Base-by-base conservation (phyloP, 306 rosid species). In the Mimosa pudica region DNA sequence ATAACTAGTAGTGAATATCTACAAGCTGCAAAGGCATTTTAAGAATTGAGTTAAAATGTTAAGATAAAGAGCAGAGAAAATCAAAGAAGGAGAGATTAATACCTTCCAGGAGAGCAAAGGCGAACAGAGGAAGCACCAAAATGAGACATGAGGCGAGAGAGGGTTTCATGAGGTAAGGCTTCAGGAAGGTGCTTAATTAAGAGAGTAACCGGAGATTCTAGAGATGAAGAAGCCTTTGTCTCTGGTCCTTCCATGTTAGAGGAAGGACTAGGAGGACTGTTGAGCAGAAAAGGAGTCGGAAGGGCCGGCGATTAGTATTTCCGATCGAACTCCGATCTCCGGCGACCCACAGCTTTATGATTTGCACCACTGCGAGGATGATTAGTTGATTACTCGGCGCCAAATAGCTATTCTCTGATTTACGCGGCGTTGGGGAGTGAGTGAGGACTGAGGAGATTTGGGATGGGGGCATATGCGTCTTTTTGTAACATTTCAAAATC, bases 111-210 rank as follows among this genome's bases (percentile, higher is more conserved):
- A 33, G 90, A 71, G 72, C 91, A 91, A 42, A 90, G 88, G 38
- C 94, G 93, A 42, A 90, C 86, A 0, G 92, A 88, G 74, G 89
- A 88, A 85, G 97, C 97, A 17, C 93, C 93, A 10, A 82, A 91
- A 86, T 91, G 89, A 54, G 91, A 83, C 58, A 93, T 74, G 80
- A 93, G 88, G 3, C 91, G 89, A 79, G 75, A 88, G 69, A 93
- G 94, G 35, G 93, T 90, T 51, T 85, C 89, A 46, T 86, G 89
- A 65, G 97, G 88, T 79, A 91, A 87, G 81, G 92, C 92, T 74
- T 91, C 94, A 3, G 95, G 98, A 44, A 93, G 86, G 80, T 93
- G 94, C 57, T 87, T 89, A 60, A 93, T 82, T 74, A 93, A 82
- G 73, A 91, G 91, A 67, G 91, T 88, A n/a, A 76, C 79, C 11